Evolutionary conservation across 441 rosid species (phyloP).

Genomic region (Corymbia calophylla): DNA sequence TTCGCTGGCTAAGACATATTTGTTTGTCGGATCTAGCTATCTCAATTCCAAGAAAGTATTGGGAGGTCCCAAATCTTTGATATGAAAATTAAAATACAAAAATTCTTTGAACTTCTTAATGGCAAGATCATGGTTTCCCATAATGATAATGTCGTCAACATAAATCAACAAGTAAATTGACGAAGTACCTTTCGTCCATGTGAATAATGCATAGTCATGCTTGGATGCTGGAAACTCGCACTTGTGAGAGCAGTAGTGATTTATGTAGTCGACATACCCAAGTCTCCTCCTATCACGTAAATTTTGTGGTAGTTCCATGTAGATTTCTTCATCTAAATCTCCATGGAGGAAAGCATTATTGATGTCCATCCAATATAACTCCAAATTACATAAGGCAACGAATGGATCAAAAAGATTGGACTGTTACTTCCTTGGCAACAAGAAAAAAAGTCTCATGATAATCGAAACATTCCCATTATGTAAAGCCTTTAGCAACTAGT

Average conservation of each 20-base stretch:
- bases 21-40: too few relatives aligned
- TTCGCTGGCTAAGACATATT: too few relatives aligned
- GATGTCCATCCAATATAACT: fast-evolving
- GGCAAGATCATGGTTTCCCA: not conserved
- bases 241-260: fast-evolving
- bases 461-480: not conserved
- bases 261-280: not conserved
- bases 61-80: too few relatives aligned
- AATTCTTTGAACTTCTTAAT: too few relatives aligned
- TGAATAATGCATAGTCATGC: not conserved
- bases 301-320: too few relatives aligned
- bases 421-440: not conserved
- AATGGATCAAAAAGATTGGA: too few relatives aligned
- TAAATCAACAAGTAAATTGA: not conserved
- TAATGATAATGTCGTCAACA: not conserved
- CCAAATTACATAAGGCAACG: fast-evolving
- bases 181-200: not conserved
- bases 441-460: not conserved
- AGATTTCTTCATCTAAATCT: not conserved
- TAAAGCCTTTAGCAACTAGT: not conserved
- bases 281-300: fast-evolving
- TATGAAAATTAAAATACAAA: too few relatives aligned
- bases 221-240: not conserved
- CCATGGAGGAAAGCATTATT: not conserved
- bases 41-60: too few relatives aligned